Evolutionary conservation across 352 stramenopile genomes (phyloP).

Genomic region (Pythium phragmitis): DNA sequence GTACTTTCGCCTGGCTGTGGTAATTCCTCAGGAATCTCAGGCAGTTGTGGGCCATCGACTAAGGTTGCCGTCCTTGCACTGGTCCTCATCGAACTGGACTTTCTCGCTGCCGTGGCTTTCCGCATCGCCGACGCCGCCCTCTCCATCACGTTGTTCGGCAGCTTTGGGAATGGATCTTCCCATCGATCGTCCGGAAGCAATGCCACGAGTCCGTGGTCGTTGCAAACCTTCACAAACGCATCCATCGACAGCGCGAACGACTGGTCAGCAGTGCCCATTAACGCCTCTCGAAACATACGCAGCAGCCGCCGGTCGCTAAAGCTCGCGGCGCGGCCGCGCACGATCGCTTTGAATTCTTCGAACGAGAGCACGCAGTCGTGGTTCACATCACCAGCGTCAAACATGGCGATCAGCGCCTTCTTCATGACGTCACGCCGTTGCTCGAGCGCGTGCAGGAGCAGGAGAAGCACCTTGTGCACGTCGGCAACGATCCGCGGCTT

Average conservation of each 20-base stretch:
- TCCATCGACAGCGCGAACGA: conserved; percentile 74
- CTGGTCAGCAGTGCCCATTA: conserved; percentile 61
- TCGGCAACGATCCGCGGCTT: conserved; percentile 52
- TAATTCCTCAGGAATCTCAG: conserved; percentile 42
- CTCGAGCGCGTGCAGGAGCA: conserved; percentile 61
- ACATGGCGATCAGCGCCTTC: conserved; percentile 48
- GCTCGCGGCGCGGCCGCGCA: conserved; percentile 46
- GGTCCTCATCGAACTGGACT: not conserved
- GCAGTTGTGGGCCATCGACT: not conserved
- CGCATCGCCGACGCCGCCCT: not conserved
- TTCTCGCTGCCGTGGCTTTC: not conserved
- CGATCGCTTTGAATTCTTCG: conserved; percentile 66
- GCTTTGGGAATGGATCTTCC: conserved; percentile 40
- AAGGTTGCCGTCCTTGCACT: not conserved
- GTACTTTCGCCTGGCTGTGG: not conserved
- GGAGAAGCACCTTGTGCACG: conserved; percentile 53
- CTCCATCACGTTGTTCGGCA: not conserved
- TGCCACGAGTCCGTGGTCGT: conserved; percentile 67
- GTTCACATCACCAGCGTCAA: conserved; percentile 64
- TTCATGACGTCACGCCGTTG: conserved; percentile 55
- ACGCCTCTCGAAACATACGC: conserved; percentile 74
- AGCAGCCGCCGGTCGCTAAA: conserved; percentile 72
- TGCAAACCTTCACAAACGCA: conserved; percentile 67
- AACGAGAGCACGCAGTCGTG: conserved; percentile 71
- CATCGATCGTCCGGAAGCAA: conserved; percentile 62